phyloP scores from a whole-genome alignment of 805 yeast species.

The Nakazawaea peltata region DNA sequence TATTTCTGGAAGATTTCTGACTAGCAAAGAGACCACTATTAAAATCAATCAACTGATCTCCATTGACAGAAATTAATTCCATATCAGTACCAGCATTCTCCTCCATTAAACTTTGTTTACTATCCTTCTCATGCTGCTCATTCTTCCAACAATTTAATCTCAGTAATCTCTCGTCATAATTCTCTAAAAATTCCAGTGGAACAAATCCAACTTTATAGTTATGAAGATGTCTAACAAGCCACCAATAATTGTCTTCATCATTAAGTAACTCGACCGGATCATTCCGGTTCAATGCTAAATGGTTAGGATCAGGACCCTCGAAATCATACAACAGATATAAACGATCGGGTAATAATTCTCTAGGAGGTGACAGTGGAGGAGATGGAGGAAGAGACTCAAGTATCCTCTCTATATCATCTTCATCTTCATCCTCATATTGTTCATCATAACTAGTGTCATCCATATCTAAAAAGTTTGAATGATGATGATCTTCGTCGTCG shows the following conservation, averaged over 20 bases:
- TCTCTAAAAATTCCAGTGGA: constrained; percentile 93
- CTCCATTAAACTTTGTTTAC: constrained; percentile 8
- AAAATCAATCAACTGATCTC: constrained; percentile 9
- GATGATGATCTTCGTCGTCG: constrained; percentile 13
- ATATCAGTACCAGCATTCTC: background rate
- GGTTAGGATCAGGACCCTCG: constrained; percentile 88
- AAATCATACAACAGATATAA: constrained; percentile 85
- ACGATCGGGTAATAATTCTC: constrained; percentile 73
- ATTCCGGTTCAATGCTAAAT: constrained; percentile 70
- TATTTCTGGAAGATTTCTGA: background rate
- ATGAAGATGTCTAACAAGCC: constrained; percentile 60
- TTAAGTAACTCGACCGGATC: constrained; percentile 77
- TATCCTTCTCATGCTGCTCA: constrained; percentile 51
- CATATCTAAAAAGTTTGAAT: constrained; percentile 6
- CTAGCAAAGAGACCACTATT: background rate
- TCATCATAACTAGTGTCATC: too few species aligned
- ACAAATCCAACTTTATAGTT: constrained; percentile 80
- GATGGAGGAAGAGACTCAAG: constrained; percentile 37
- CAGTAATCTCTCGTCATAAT: constrained; percentile 86
- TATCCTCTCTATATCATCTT: constrained; percentile 34
- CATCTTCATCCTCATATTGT: constrained; percentile 21
- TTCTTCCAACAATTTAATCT: constrained; percentile 88
- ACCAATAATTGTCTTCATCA: constrained; percentile 94
- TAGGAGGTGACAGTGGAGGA: constrained; percentile 75
- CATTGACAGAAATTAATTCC: constrained; percentile 6